A percentile compares a stretch with the other conserved stretches of the same genome.
phyloP scores from a whole-genome alignment of 2,329 filamentous ascomycete genomes.

The Beauveria asiatica region DNA sequence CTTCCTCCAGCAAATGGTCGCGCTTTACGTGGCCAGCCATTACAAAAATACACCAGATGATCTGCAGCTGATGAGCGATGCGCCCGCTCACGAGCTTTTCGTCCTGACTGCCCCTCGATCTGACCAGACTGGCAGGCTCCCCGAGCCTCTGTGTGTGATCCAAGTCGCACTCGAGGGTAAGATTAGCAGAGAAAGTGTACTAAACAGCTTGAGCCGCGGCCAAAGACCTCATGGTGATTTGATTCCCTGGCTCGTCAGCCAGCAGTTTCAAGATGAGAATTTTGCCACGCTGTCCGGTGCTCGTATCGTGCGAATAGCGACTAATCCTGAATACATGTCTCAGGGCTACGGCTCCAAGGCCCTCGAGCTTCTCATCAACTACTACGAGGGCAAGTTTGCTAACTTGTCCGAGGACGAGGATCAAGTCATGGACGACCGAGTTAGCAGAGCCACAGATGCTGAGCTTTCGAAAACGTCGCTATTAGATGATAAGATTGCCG shows the following conservation, averaged over 20 bases:
- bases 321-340: conserved; percentile 82
- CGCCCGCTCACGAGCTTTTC: conserved; percentile 91
- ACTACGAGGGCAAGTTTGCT: conserved; percentile 89
- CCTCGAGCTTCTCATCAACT: conserved; percentile 77
- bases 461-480: conserved; percentile 71
- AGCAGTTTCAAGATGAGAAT: conserved; percentile 96
- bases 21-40: conserved; percentile 90
- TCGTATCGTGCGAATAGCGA: conserved; percentile 86
- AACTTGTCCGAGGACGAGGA: conserved; percentile 66
- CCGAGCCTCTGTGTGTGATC: conserved; percentile 89
- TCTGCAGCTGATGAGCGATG: conserved; percentile 96
- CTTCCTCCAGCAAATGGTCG: conserved; percentile 97
- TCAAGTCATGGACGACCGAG: conserved; percentile 46
- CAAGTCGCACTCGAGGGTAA: conserved; percentile 91
- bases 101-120: conserved; percentile 82
- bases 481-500: conserved; percentile 78
- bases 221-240: conserved; percentile 85
- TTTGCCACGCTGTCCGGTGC: conserved; percentile 91
- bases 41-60: conserved; percentile 99
- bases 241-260: conserved; percentile 94
- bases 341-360: conserved; percentile 95
- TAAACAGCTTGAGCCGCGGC: conserved; percentile 82
- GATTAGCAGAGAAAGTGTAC: conserved; percentile 86
- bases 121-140: conserved; percentile 67
- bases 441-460: conserved; percentile 71